phyloP scores from a whole-genome alignment of 2,329 filamentous ascomycete genomes.

The Mycosphaerella sp. region DNA sequence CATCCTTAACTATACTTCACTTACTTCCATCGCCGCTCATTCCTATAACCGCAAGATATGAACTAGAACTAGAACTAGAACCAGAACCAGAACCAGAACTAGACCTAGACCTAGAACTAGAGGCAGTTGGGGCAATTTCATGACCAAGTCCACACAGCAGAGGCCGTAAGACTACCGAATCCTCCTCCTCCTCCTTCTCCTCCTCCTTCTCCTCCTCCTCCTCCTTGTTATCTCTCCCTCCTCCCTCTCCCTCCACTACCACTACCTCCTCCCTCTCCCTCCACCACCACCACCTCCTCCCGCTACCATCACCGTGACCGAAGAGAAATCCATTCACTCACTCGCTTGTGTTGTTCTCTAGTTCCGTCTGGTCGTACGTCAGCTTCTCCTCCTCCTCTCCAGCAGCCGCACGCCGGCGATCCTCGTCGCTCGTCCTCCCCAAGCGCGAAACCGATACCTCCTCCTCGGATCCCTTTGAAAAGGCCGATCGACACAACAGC shows the following conservation, averaged over 20 bases:
- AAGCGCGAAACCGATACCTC: conserved; percentile 35
- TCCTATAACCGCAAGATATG: background rate
- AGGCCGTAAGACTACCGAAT: conserved; percentile 2
- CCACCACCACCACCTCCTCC: too few relatives aligned
- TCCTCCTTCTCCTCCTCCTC: background rate
- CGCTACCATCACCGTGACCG: too few relatives aligned
- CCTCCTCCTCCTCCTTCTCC: background rate
- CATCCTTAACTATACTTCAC: too few relatives aligned
- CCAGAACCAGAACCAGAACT: too few relatives aligned
- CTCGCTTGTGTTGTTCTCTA: background rate
- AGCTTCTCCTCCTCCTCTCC: conserved; percentile 35
- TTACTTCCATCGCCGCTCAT: background rate
- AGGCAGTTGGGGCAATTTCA: background rate
- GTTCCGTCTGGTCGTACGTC: conserved; percentile 48
- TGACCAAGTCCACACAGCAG: conserved; percentile 7
- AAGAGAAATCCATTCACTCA: too few relatives aligned
- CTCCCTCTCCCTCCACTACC: background rate
- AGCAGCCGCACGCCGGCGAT: conserved; percentile 40
- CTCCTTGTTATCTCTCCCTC: background rate
- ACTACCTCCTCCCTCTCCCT: too few relatives aligned
- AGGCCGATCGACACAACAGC: conserved; percentile 39
- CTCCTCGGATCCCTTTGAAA: conserved; percentile 41
- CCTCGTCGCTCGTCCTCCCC: conserved; percentile 45
- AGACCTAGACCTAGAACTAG: too few relatives aligned
- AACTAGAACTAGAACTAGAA: too few relatives aligned